Percentiles rank a stretch among this genome's conserved stretches.
phyloP scores from a whole-genome alignment of 495 filamentous ascomycete genomes.

The Neurospora pannonica region DNA sequence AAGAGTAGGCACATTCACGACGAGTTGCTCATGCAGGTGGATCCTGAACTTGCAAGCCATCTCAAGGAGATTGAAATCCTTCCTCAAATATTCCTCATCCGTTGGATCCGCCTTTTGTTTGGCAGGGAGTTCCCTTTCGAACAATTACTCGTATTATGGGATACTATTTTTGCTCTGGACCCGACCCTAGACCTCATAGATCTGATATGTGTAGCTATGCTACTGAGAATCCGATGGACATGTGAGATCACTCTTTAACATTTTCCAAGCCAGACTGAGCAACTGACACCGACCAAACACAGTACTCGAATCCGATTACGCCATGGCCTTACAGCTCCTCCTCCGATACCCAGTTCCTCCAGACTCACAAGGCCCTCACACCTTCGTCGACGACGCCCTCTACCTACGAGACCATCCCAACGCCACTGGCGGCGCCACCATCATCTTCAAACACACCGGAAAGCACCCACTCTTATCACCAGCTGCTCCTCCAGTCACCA shows the following conservation, averaged over 20 bases:
- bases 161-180: constrained; percentile 83
- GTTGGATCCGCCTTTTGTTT: constrained; percentile 91
- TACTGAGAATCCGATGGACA: constrained; percentile 85
- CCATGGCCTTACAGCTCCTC: constrained; percentile 66
- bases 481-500: neutral
- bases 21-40: constrained; percentile 62
- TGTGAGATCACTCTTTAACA: constrained; percentile 42
- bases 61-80: constrained; percentile 77
- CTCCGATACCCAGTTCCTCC: constrained; percentile 70
- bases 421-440: constrained; percentile 54
- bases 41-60: constrained; percentile 74
- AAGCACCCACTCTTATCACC: constrained; percentile 17
- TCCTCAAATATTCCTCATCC: constrained; percentile 94
- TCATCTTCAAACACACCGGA: constrained; percentile 79
- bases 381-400: constrained; percentile 80
- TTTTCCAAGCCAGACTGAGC: neutral
- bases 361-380: constrained; percentile 54
- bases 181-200: constrained; percentile 74
- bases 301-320: constrained; percentile 85
- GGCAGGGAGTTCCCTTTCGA: constrained; percentile 88
- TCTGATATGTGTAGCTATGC: constrained; percentile 85
- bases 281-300: neutral
- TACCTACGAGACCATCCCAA: constrained; percentile 73
- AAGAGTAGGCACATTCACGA: constrained; percentile 81
- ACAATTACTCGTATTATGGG: constrained; percentile 77